Base-by-base conservation (phyloP, 768 basidiomycete genomes). In the Crucibulum laeve region DNA sequence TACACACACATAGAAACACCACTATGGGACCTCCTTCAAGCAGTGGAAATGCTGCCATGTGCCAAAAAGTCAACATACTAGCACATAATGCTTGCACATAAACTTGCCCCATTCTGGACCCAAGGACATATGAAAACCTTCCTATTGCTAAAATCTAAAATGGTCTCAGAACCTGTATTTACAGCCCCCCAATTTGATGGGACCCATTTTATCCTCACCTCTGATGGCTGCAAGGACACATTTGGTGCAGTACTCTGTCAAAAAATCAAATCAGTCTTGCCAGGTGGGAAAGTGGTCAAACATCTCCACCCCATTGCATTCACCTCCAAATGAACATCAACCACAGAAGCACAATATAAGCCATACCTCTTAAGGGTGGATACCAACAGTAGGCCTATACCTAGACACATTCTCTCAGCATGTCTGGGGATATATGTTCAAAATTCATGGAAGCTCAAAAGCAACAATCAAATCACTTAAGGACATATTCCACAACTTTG, bases 1-100 rank as follows among this genome's bases (percentile, higher is more conserved):
- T 74, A 71, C 33, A 52, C 68, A 0, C 40, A 40, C 2, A 41
- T 65, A 0, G 67, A 56, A 25, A 45, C 46, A 4, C 68, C 63
- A 0, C 47, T 74, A 5, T 47, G 49, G 1, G 60, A 70, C 43
- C 47, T 73, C 0, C 19, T 59, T 0, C 23, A 53, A 3, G 36
- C 33, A 2, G 49, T 57, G 0, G 51, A 55, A 2, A 23, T 63
- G 0, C 59, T 63, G 8, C 34, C 32, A 5, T 35, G 36, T 1
- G 47, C 51, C 5, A 44, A 38, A 19, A 60, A 61, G 40, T 44
- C 53, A 7, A 48, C 49, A 0, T 70, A 65, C 40, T 47, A 56
- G 17, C 25, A 50, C 1, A 48, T 51, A 0, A 58, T 70, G 47
- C 40, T 40, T 6, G 42, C 36, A 2, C 49, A 45, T 45, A 47